Evolutionary conservation across 306 rosid species (phyloP).

Genomic region (Ammopiptanthus mongolicus): DNA sequence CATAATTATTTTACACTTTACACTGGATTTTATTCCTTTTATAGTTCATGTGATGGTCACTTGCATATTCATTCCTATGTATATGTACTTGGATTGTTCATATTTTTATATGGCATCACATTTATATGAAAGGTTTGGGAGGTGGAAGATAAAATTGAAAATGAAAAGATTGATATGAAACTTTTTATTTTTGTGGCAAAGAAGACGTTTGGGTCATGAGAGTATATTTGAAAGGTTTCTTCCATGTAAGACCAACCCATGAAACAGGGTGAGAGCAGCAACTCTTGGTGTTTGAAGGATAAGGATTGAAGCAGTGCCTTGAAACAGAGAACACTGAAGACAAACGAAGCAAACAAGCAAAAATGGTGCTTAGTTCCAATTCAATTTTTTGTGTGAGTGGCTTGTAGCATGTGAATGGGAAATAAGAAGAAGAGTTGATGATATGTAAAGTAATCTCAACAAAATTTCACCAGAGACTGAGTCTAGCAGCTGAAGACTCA

Average conservation of each 20-base stretch:
- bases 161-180: background rate
- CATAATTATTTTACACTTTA: background rate
- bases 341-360: slow-evolving; percentile 18
- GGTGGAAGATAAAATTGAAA: background rate
- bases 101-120: background rate
- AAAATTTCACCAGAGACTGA: background rate
- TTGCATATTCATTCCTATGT: background rate
- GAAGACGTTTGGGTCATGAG: background rate
- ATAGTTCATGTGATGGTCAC: background rate
- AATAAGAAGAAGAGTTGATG: background rate
- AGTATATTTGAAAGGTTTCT: slow-evolving; percentile 53
- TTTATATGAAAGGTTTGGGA: background rate
- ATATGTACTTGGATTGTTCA: background rate
- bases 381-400: background rate
- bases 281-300: background rate
- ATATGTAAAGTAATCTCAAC: background rate
- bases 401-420: background rate
- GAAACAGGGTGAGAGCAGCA: slow-evolving; percentile 56
- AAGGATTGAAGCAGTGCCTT: slow-evolving; percentile 25
- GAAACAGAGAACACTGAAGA: slow-evolving; percentile 36
- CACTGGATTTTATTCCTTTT: background rate
- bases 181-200: background rate
- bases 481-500: too few relatives aligned
- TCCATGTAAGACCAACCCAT: slow-evolving; percentile 59
- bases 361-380: slow-evolving; percentile 27